Conservation (phyloP, 1,284 basidiomycete genomes). For the Boletus semigastroideus region DNA sequence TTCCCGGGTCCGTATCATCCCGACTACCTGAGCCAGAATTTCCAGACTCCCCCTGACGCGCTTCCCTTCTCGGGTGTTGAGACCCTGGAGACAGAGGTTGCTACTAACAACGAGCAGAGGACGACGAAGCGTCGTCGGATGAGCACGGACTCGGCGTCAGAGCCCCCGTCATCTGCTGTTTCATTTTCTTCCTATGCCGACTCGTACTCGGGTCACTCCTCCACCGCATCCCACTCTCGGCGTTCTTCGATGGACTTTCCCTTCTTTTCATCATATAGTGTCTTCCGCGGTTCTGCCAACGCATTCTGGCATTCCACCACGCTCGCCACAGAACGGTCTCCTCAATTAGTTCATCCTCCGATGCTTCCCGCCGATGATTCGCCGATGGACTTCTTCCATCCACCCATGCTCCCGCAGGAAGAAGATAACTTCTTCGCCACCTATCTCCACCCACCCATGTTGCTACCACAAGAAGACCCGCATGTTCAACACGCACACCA, state of each 20-base stretch:
- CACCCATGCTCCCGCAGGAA: conserved; percentile 47
- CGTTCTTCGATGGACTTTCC: conserved; percentile 64
- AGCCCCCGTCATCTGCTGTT: conserved; percentile 60
- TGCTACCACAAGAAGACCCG: conserved; percentile 38
- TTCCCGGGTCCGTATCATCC: conserved; percentile 71
- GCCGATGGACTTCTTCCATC: conserved; percentile 54
- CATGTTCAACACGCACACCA: conserved; percentile 35
- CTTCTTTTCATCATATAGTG: conserved; percentile 47
- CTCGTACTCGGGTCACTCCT: conserved; percentile 45
- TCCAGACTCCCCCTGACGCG: conserved; percentile 47
- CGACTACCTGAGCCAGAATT: conserved; percentile 55
- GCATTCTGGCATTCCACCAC: conserved; percentile 75
- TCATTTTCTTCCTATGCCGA: conserved; percentile 50
- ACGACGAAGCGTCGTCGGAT: conserved; percentile 65
- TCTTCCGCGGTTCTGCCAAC: conserved; percentile 52
- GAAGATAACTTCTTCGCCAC: conserved; percentile 54
- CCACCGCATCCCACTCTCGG: conserved; percentile 38
- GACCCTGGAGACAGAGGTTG: conserved; percentile 37
- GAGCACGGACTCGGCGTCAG: conserved; percentile 69
- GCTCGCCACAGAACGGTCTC: conserved; percentile 51
- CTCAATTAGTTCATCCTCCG: conserved; percentile 57
- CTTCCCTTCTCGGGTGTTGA: conserved; percentile 49
- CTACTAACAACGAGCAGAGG: conserved; percentile 32
- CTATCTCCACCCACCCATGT: conserved; percentile 60
- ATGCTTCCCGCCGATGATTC: conserved; percentile 52